Evolutionary conservation across 176 grass and related monocot species (phyloP), one percentile per base, ranked within the genome.

Genomic region (Phyllostachys edulis): DNA sequence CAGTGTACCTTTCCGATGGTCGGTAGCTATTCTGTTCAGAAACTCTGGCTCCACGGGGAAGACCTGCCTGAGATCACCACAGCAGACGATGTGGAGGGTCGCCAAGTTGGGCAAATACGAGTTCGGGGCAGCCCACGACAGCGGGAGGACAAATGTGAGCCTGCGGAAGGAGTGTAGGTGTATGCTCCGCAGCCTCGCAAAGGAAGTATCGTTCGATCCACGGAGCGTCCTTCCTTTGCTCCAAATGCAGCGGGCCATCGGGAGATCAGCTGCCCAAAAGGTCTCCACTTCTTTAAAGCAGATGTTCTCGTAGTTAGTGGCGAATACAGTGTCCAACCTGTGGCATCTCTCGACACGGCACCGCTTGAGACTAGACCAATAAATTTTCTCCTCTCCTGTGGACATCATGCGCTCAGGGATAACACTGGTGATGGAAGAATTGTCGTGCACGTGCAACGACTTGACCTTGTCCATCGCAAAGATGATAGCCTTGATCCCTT

Each of bases 181-280:
- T 34, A 34, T 34, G 32, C 32, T 34, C 29, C 5, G 51, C 3
- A 76, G 20, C 6, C 9, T 39, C 32, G 0, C 2, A 13, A 76
- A 76, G 17, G 73, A 57, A 7, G 0, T 1, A 20, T 0, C 1
- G 3, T 68, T 3, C 4, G 0, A 0, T 6, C 0, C 0, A 4
- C 0, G 0, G 0, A 0, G 0, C 0, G 0, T 41, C 20, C 10
- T 4, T 26, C 5, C 20, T 59, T 23, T 40, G 50, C 32, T 75
- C 72, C 72, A 73, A 20, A 73, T 73, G 15, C 26, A 73, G 4
- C 1, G 15, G 0, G 27, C 47, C 27, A 10, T 74, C 0, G 4
- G 27, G 7, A 74, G 71, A 9, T 74, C 16, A 36, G 27, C 7
- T 4, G 71, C 71, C 27, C 46, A 74, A 74, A 74, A 74, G 7